A percentile compares a stretch with the other conserved stretches of the same genome.
phyloP scores from a whole-genome alignment of 2,329 filamentous ascomycete species.

The Meredithiella fracta region DNA sequence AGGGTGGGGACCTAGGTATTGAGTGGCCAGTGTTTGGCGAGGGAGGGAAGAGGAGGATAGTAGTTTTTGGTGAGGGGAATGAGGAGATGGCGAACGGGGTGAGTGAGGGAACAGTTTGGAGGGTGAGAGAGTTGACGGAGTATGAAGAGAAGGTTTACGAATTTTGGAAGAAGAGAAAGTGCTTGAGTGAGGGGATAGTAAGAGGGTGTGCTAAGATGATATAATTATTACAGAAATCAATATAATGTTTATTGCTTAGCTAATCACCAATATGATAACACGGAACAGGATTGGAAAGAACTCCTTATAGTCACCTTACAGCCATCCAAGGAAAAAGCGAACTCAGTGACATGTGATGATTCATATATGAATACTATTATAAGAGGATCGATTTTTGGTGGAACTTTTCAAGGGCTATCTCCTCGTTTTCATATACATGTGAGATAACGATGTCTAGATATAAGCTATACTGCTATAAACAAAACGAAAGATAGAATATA shows the following conservation, averaged over 20 bases:
- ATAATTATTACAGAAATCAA: no score
- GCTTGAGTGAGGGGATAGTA: constrained; percentile 26
- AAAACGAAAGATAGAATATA: constrained; percentile 8
- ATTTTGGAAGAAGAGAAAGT: constrained; percentile 45
- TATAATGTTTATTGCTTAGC: background rate
- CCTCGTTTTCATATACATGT: background rate
- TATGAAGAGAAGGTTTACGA: constrained; percentile 33
- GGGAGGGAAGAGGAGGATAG: constrained; percentile 22
- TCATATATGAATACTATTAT: background rate
- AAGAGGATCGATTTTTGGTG: background rate
- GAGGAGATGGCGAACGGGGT: constrained; percentile 31
- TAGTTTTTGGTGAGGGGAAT: constrained; percentile 45
- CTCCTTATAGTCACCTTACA: no score
- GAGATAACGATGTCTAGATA: background rate
- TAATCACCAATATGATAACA: background rate
- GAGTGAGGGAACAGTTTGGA: constrained; percentile 27
- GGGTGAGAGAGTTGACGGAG: constrained; percentile 26
- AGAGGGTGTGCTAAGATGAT: no score
- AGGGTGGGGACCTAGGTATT: constrained; percentile 18
- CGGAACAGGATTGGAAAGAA: background rate
- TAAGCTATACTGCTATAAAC: background rate
- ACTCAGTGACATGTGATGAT: no score
- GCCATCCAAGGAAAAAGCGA: no score
- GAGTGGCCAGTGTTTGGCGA: constrained; percentile 26
- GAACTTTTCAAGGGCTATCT: background rate